Conservation (phyloP, 352 stramenopile species). For the Thraustotheca clavata region DNA sequence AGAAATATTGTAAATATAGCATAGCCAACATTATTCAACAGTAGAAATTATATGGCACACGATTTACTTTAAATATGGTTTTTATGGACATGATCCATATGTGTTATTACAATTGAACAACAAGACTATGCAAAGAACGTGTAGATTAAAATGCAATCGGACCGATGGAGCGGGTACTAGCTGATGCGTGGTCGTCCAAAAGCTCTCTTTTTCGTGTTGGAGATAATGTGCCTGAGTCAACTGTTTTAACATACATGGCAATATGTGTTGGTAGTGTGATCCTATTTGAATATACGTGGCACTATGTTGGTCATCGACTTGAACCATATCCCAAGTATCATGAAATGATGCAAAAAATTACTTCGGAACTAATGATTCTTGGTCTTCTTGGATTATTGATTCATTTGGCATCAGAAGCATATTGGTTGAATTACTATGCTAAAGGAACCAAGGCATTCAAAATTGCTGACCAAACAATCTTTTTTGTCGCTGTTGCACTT, state of each 20-base stretch:
- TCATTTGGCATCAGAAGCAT: conserved; percentile 22
- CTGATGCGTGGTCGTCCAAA: not conserved
- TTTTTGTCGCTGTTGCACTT: conserved; percentile 25
- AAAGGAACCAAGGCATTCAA: conserved; percentile 26
- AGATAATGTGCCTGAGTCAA: conserved; percentile 10
- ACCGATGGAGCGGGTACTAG: not conserved
- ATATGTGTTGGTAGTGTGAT: conserved; percentile 6
- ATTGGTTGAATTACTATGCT: conserved; percentile 12
- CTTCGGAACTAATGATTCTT: conserved; percentile 31
- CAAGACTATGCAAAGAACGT: not conserved
- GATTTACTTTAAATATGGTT: no score
- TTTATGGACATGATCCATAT: no score
- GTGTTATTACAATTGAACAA: conserved; percentile 12
- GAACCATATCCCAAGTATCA: conserved; percentile 30
- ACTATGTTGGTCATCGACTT: conserved; percentile 23
- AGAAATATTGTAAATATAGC: no score
- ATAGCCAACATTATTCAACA: no score
- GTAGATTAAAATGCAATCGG: not conserved
- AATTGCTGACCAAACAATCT: conserved; percentile 29
- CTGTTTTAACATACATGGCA: conserved; percentile 5
- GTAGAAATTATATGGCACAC: no score
- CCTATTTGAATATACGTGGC: conserved; percentile 25
- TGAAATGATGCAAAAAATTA: conserved; percentile 27
- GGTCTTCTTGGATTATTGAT: conserved; percentile 23
- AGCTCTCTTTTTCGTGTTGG: conserved; percentile 18